A percentile compares a stretch with the other conserved stretches of the same genome.
Conservation (phyloP, 202 grass and related monocot species). For the Elaeis oleifera region DNA sequence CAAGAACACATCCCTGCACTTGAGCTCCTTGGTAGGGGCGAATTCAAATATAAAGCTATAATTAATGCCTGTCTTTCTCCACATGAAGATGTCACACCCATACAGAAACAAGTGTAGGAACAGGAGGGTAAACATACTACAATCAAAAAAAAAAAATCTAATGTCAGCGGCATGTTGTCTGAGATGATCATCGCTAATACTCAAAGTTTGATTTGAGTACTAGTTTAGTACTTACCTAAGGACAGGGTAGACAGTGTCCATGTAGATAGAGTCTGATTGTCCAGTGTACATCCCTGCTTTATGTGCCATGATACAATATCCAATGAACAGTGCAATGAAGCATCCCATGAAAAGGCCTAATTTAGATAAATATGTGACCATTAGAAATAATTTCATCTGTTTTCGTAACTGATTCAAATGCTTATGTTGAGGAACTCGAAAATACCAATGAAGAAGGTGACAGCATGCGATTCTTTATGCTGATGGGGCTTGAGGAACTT, state of each 20-base stretch:
- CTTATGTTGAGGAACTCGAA: neutral
- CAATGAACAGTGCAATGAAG: conserved; percentile 51
- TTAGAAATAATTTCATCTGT: neutral
- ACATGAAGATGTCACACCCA: conserved; percentile 68
- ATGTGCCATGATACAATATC: conserved; percentile 67
- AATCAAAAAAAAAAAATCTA: conserved; percentile 10
- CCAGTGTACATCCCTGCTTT: conserved; percentile 41
- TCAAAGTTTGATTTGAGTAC: conserved; percentile 3
- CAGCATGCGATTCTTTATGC: conserved; percentile 37
- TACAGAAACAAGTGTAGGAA: conserved; percentile 78
- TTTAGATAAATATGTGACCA: conserved; percentile 11
- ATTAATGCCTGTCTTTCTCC: conserved; percentile 61
- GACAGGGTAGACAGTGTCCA: conserved; percentile 75
- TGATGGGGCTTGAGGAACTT: conserved; percentile 66
- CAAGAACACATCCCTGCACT: conserved; percentile 56
- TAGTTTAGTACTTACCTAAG: conserved; percentile 34
- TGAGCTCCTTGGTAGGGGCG: conserved; percentile 34
- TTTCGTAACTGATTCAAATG: no score
- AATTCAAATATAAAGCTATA: conserved; percentile 77
- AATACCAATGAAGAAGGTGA: conserved; percentile 70
- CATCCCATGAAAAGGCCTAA: conserved; percentile 48
- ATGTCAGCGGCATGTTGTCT: conserved; percentile 19
- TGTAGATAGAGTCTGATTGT: conserved; percentile 39
- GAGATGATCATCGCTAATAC: neutral
- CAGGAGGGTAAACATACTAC: conserved; percentile 70